Evolutionary conservation across 2,329 filamentous ascomycete species (phyloP), one percentile per base, ranked within the genome.

Genomic region (Penicillium sp.): DNA sequence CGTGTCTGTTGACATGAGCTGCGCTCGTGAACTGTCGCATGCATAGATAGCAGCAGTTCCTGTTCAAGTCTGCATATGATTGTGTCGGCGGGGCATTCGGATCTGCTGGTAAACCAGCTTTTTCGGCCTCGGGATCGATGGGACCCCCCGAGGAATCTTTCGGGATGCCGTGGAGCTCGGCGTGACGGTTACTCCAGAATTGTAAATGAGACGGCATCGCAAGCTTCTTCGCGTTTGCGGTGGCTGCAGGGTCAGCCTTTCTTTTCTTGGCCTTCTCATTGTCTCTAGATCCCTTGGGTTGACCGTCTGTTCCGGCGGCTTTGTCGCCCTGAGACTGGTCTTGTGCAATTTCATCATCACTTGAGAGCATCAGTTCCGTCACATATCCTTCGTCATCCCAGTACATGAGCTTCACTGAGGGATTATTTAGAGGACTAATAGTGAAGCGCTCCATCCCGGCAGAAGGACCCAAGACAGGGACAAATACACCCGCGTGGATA

Each of bases 401-500:
- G 60, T 90, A 90, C 54, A 80, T 80, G 28, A 89, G 72, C 42
- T 79, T 78, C 40, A 85, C 64, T 0, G 73, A 69, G 1, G 80
- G 72, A 51, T 88, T 88, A 48, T 77, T 79, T 1, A 85, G 69
- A 1, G 84, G 82, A 20, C 74, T 72, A 54, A 90, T 89, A 0
- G 81, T 83, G 57, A 80, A 80, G 30, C 67, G 71, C 10, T 77
- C 73, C n/a, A 71, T 75, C 12, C 74, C 74, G 0, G 74, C 68
- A 4, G 71, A 71, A 6, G 74, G 71, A 34, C 80, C 75, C 32
- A 83, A 71, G 29, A 84, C 81, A 0, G 84, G 85, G 9, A 89
- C 77, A 54, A 93, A 92, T 2, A 92, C 85, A 4, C 85, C 85
- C n/a, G 84, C 78, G 48, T 92, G 85, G 26, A 89, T 88, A 50